Conservation (phyloP, 2,329 filamentous ascomycete species). For the Cytospora mali region DNA sequence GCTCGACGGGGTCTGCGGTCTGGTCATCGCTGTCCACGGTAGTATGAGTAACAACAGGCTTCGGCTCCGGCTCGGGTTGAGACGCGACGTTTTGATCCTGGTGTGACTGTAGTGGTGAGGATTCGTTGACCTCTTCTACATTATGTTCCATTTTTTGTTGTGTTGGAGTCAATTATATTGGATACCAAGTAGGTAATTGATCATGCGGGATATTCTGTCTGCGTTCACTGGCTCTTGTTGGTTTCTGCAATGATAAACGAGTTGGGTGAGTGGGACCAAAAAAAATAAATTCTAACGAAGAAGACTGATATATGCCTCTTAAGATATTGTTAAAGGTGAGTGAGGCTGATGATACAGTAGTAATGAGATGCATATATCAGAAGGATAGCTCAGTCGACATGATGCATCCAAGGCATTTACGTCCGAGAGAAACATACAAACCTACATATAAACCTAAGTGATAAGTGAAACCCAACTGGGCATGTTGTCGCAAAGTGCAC, state of each 20-base stretch:
- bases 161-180: no score
- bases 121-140: neutral
- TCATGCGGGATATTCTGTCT: neutral
- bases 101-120: neutral
- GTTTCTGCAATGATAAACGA: neutral
- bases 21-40: neutral
- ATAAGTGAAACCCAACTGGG: neutral
- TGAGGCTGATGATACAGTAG: neutral
- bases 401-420: neutral
- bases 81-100: no score
- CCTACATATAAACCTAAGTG: no score
- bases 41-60: no score
- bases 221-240: neutral
- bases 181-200: neutral
- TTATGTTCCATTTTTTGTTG: neutral
- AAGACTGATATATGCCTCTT: neutral
- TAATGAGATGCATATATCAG: neutral
- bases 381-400: neutral
- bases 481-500: neutral
- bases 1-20: neutral
- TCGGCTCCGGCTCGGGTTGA: neutral
- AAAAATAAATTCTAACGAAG: neutral
- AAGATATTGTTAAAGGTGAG: no score
- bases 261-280: neutral
- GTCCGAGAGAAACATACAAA: neutral